Evolutionary conservation across 441 rosid genomes (phyloP).

Genomic region (Euphorbia schlechtendalii): DNA sequence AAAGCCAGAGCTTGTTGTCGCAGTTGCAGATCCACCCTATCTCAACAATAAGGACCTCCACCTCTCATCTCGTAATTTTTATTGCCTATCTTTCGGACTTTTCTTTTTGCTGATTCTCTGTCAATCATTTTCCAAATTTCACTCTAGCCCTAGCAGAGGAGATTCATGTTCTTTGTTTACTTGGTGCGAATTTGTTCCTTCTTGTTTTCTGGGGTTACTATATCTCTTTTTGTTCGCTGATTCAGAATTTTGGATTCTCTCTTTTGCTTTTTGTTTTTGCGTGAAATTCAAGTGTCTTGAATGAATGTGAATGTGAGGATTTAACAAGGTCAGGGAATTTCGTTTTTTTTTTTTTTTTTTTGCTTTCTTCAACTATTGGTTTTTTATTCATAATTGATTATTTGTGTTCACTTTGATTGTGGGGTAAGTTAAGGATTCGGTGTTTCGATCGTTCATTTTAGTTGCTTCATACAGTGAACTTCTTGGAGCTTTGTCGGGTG

Average conservation of each 20-base stretch:
- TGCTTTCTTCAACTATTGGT: conserved; percentile 3
- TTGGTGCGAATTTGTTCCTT: conserved; percentile 21
- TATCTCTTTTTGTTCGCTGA: conserved; percentile 9
- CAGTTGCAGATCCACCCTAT: no score
- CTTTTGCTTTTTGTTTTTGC: conserved; percentile 11
- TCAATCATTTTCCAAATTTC: no score
- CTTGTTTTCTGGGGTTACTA: conserved; percentile 8
- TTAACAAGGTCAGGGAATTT: conserved; percentile 13
- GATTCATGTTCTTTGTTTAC: conserved; percentile 13
- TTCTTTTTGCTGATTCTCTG: no score
- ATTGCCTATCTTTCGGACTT: no score
- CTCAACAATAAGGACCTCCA: no score
- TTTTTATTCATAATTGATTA: conserved; percentile 1
- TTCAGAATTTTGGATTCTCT: conserved; percentile 13
- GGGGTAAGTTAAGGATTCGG: conserved; percentile 26
- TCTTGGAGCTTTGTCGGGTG: conserved; percentile 3
- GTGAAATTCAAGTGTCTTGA: conserved; percentile 23
- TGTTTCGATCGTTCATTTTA: conserved; percentile 12
- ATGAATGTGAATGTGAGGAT: conserved; percentile 5
- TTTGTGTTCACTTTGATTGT: conserved; percentile 20
- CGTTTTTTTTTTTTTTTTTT: conserved; percentile 5
- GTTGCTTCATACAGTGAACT: conserved; percentile 21
- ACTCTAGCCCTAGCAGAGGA: conserved; percentile 1
- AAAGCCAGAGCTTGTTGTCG: no score
- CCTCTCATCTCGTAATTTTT: no score